Percentiles rank a stretch among this genome's conserved stretches.
Conservation (phyloP, 2,329 filamentous ascomycete genomes). For the Aureobasidium sp. region DNA sequence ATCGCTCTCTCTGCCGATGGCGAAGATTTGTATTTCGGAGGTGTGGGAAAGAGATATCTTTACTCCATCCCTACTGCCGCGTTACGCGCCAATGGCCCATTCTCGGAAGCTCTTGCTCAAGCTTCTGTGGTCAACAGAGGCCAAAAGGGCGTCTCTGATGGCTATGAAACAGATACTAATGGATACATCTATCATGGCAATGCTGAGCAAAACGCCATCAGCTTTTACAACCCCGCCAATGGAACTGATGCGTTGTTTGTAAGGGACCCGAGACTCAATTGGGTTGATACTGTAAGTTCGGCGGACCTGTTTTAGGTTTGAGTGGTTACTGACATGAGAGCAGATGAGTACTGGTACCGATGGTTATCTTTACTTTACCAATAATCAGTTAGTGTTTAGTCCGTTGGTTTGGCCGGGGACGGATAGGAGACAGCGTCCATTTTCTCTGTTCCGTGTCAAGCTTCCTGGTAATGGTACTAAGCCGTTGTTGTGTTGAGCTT, state of each 20-base stretch:
- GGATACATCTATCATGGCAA: constrained; percentile 54
- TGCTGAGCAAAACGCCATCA: constrained; percentile 51
- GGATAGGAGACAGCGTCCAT: constrained; percentile 47
- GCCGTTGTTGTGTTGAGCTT: no score
- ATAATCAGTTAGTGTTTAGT: constrained; percentile 56
- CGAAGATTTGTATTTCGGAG: constrained; percentile 50
- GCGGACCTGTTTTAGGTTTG: no score
- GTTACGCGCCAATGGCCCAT: constrained; percentile 34
- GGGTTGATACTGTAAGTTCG: constrained; percentile 50
- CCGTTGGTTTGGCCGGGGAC: constrained; percentile 53
- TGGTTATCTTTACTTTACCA: constrained; percentile 55
- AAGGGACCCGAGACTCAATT: constrained; percentile 49
- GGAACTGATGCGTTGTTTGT: constrained; percentile 43
- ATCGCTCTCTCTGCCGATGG: constrained; percentile 50
- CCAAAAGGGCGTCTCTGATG: constrained; percentile 51
- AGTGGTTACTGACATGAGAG: no score
- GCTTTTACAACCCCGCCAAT: constrained; percentile 46
- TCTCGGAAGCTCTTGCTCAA: constrained; percentile 46
- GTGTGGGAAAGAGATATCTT: constrained; percentile 43
- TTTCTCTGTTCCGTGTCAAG: constrained; percentile 50
- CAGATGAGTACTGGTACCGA: constrained; percentile 45
- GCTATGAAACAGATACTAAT: constrained; percentile 49
- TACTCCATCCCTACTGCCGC: constrained; percentile 35
- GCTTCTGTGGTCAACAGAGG: constrained; percentile 53
- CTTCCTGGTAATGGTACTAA: constrained; percentile 46